A percentile compares a stretch with the other conserved stretches of the same genome.
These are phyloP conservation scores for Piper longum DNA, from an alignment of 164 flowering plant species.

Conservation along the genomic window DNA sequence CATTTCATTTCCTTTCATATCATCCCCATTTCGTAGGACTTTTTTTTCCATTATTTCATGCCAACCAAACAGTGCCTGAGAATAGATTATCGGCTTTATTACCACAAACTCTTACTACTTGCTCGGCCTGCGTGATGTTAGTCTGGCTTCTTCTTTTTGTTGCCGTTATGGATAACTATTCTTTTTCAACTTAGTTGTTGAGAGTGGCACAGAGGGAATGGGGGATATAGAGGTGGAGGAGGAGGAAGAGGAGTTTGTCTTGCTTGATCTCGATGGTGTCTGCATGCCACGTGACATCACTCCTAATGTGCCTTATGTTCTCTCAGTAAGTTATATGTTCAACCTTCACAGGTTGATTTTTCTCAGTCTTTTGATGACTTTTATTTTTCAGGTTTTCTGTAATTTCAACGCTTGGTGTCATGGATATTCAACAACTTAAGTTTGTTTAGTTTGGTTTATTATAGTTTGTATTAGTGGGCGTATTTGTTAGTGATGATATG, in stretches of 20 bases:
- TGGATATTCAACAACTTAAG: too few species aligned
- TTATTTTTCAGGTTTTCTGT: too few species aligned
- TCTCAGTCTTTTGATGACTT: neutral
- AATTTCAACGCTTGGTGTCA: too few species aligned
- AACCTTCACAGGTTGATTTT: neutral
- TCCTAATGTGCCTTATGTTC: slow-evolving; percentile 1
- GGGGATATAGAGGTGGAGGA: neutral
- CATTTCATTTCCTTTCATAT: too few species aligned
- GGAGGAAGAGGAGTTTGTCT: slow-evolving; percentile 1
- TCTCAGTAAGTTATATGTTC: neutral
- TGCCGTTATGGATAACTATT: neutral
- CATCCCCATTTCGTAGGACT: too few species aligned
- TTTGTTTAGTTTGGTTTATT: too few species aligned
- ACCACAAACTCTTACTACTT: too few species aligned
- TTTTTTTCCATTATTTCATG: too few species aligned
- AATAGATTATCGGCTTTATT: too few species aligned
- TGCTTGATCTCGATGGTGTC: slow-evolving; percentile 3
- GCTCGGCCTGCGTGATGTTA: neutral
- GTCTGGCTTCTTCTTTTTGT: neutral
- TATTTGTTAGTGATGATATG: too few species aligned
- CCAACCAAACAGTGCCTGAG: too few species aligned
- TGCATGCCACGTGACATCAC: neutral
- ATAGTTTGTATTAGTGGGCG: too few species aligned
- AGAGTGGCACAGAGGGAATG: neutral
- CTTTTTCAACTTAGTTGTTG: neutral